Conservation (phyloP, 1,139 yeast species). For the Yamadazyma songkhlaensis region DNA sequence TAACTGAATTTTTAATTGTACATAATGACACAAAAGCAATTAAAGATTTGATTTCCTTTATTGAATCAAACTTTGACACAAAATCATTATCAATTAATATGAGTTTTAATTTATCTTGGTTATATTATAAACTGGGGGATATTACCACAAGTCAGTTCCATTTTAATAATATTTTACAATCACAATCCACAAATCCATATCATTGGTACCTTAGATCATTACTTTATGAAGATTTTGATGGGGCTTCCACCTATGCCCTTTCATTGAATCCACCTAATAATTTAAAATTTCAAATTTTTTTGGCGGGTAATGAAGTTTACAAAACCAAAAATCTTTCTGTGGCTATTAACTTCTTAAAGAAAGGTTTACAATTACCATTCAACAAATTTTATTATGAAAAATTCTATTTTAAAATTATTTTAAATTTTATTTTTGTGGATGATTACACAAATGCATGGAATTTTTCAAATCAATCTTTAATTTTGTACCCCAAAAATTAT, state of each 20-base stretch:
- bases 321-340: neutral
- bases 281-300: slow-evolving; percentile 3
- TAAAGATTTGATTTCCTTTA: neutral
- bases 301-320: slow-evolving; percentile 3
- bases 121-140: slow-evolving; percentile 4
- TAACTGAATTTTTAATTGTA: neutral
- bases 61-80: slow-evolving; percentile 2
- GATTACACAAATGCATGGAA: slow-evolving; percentile 4
- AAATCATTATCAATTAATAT: neutral
- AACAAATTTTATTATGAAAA: slow-evolving; percentile 1
- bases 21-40: neutral
- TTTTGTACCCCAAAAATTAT: slow-evolving; percentile 3
- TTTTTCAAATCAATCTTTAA: slow-evolving; percentile 3
- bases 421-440: slow-evolving; percentile 5
- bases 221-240: slow-evolving; percentile 1
- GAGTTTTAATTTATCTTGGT: neutral
- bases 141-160: slow-evolving; percentile 7
- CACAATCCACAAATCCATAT: neutral
- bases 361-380: slow-evolving; percentile 2
- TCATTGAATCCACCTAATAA: slow-evolving; percentile 2
- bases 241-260: slow-evolving; percentile 1
- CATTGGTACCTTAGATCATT: neutral
- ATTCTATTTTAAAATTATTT: slow-evolving; percentile 6
- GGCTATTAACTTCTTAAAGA: slow-evolving; percentile 4
- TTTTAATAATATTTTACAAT: slow-evolving; percentile 5